Evolutionary conservation across 192 early-diverging fungal genomes (phyloP).

Genomic region (Piromyces finnis): DNA sequence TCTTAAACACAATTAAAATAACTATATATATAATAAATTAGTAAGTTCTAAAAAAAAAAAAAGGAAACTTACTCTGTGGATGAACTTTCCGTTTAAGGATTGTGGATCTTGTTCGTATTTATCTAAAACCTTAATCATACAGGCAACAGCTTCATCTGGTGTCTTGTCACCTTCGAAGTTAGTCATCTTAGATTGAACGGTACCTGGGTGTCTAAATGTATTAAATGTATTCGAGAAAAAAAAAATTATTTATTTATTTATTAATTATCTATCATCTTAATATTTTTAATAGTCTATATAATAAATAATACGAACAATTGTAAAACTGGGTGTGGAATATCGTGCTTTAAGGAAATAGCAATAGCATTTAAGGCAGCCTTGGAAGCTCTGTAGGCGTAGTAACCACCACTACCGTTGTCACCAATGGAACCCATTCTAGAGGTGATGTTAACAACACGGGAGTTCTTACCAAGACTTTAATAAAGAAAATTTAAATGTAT

Average conservation of each 20-base stretch:
- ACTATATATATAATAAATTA: too few species aligned
- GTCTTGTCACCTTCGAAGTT: conserved; percentile 2
- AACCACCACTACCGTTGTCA: conserved; percentile 4
- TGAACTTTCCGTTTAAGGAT: neutral
- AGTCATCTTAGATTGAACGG: conserved; percentile 9
- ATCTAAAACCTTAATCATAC: conserved; percentile 10
- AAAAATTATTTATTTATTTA: too few species aligned
- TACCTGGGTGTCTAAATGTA: conserved; percentile 6
- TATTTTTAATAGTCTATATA: too few species aligned
- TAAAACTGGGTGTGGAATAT: neutral
- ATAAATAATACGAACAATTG: neutral
- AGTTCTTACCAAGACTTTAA: neutral
- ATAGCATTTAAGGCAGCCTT: conserved; percentile 10
- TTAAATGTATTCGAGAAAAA: too few species aligned
- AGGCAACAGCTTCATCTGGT: conserved; percentile 2
- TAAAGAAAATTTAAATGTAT: too few species aligned
- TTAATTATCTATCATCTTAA: too few species aligned
- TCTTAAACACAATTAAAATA: too few species aligned
- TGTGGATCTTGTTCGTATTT: neutral
- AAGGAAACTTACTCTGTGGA: neutral
- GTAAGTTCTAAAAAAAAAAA: neutral
- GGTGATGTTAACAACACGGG: conserved; percentile 4
- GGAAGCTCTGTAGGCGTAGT: conserved; percentile 7
- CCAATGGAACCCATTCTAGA: conserved; percentile 8
- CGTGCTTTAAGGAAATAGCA: conserved; percentile 2